Evolutionary conservation across 2,329 filamentous ascomycete genomes (phyloP).

Genomic region (Alternaria consortialis): DNA sequence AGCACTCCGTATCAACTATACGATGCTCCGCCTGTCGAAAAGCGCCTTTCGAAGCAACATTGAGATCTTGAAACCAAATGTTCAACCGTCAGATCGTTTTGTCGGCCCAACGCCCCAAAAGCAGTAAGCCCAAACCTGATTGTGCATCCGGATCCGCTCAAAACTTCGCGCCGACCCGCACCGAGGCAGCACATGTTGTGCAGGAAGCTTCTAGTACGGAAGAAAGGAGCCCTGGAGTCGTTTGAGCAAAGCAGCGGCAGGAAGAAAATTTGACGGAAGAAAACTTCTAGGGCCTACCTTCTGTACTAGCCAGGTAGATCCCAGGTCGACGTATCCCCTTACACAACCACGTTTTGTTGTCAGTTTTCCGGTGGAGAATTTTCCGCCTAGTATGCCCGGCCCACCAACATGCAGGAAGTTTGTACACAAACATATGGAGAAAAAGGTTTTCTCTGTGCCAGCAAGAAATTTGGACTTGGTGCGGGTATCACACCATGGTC

Average conservation of each 20-base stretch:
- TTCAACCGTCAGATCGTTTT: neutral
- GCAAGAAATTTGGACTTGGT: neutral
- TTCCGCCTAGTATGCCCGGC: conserved; percentile 9
- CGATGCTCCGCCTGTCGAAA: neutral
- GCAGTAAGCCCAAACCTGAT: neutral
- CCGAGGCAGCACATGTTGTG: conserved; percentile 12
- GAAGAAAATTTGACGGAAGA: conserved; percentile 3
- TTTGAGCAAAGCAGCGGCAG: conserved; percentile 1
- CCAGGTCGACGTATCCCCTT: neutral
- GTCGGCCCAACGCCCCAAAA: conserved; percentile 2
- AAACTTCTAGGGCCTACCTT: neutral
- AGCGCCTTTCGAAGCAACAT: neutral
- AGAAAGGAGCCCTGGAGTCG: conserved; percentile 2
- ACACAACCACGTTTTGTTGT: neutral
- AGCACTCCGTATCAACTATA: neutral
- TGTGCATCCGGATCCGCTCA: conserved; percentile 5
- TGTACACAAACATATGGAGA: neutral
- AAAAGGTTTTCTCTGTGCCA: neutral
- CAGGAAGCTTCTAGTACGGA: conserved; percentile 10
- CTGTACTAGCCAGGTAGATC: neutral
- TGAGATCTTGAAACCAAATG: neutral
- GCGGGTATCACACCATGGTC: neutral
- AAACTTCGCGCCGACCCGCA: neutral
- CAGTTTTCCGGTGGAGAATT: conserved; percentile 3
- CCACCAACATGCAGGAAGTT: neutral